Base-by-base conservation (phyloP, 306 rosid species). In the Urtica urens region DNA sequence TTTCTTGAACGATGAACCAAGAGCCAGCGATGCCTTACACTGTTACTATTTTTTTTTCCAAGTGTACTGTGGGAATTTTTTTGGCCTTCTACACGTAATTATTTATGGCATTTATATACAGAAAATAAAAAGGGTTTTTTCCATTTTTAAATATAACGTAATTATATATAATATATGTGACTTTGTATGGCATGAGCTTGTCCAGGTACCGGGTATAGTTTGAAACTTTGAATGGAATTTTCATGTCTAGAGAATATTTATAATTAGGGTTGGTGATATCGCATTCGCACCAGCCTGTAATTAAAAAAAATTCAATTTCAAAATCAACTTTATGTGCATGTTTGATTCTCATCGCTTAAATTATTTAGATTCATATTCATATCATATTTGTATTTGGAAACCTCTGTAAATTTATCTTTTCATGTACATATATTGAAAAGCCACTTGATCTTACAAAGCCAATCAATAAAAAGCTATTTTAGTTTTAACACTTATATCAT, bases 1-100 rank as follows among this genome's bases (percentile, higher is more conserved):
- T 14, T 22, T 20, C 14, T 38, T 37, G 47, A 53, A 23, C 12
- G 15, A 30, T 18, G n/a, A 23, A 37, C 17, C 22, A 25, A 17
- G 1, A 31, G 58, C 46, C 46, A 53, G 47, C 46, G 22, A 51
- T 39, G 43, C 38, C 30, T 21, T 11, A 22, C 16, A 16, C 39
- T 49, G 40, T 49, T 29, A 10, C n/a, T n/a, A n/a, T n/a, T n/a
- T n/a, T n/a, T n/a, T n/a, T n/a, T n/a, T n/a, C n/a, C n/a, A n/a
- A n/a, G n/a, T n/a, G n/a, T n/a, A n/a, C n/a, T n/a, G n/a, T n/a
- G n/a, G n/a, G n/a, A n/a, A n/a, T n/a, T n/a, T n/a, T n/a, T n/a
- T n/a, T n/a, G n/a, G n/a, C n/a, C n/a, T n/a, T n/a, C n/a, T n/a
- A n/a, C n/a, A n/a, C n/a, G n/a, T n/a, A n/a, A n/a, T n/a, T n/a